Evolutionary conservation across 2,329 filamentous ascomycete genomes (phyloP), one percentile per base, ranked within the genome.

Genomic region (Lecanicillium sp.): DNA sequence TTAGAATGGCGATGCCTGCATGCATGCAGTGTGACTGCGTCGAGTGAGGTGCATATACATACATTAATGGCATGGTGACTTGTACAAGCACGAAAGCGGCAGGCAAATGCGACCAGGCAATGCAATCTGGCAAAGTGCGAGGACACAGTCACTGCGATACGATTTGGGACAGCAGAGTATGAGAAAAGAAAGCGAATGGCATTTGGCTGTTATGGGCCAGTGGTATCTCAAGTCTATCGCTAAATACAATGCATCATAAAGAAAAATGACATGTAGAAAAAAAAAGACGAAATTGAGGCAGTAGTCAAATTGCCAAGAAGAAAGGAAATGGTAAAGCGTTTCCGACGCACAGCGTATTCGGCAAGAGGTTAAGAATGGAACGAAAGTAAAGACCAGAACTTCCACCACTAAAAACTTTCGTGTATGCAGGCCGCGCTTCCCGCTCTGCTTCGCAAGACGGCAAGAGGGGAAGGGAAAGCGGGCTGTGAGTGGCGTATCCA

Each of bases 151-250:
- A 17, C 17, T 37, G 14, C 17, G 11, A 20, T 14, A 5, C 36
- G 8, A 27, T 4, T 6, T 11, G 11, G 4, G 24, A 10, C 17
- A 26, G 3, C n/a, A 9, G 15, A 12, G 3, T 21, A 42, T 14
- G 3, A 42, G 32, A 29, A 36, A 37, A 37, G n/a, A 8, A 44
- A 45, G 43, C 33, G 43, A 36, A 45, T 45, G 43, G 32, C 33
- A 45, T 33, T 45, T 29, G 7, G 27, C 21, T 32, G 32, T 33
- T 29, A 27, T 37, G 41, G 5, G 43, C 43, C 43, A 38, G 32
- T 45, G 43, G 43, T 45, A 45, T 45, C 43, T 45, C 43, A 45
- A 45, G 43, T 45, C 33, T 45, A 45, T 45, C 43, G 43, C 43
- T 45, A 45, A 45, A 45, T 27, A 12, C n/a, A 37, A 36, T n/a